Percentiles rank a stretch among this genome's conserved stretches.
Conservation (phyloP, 2,329 filamentous ascomycete genomes). For the Aureobasidium melanogenum region DNA sequence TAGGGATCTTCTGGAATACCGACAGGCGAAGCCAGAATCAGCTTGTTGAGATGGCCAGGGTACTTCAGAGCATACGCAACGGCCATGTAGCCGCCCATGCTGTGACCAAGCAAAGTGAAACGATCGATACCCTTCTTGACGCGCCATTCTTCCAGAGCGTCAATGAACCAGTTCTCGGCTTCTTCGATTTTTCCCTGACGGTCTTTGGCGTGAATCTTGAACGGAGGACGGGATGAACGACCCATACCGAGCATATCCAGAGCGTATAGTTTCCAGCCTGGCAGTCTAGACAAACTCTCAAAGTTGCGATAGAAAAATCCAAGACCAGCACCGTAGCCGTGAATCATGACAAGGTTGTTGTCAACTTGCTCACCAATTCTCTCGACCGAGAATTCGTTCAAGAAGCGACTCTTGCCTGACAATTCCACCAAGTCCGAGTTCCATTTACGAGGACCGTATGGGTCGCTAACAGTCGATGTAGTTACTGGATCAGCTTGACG, state of each 20-base stretch:
- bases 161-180: constrained; percentile 92
- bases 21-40: constrained; percentile 89
- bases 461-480: constrained; percentile 52
- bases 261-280: constrained; percentile 83
- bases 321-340: constrained; percentile 91
- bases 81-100: constrained; percentile 87
- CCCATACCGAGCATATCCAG: constrained; percentile 96
- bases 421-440: constrained; percentile 75
- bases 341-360: constrained; percentile 87
- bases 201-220: constrained; percentile 77
- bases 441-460: constrained; percentile 79
- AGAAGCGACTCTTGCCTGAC: constrained; percentile 71
- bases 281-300: constrained; percentile 68
- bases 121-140: constrained; percentile 79
- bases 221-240: constrained; percentile 72
- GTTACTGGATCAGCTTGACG: constrained; percentile 32
- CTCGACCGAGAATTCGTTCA: constrained; percentile 92
- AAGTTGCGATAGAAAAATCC: constrained; percentile 99
- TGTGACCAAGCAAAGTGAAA: constrained; percentile 90
- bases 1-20: constrained; percentile 93
- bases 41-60: constrained; percentile 85
- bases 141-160: constrained; percentile 94
- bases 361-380: constrained; percentile 68
- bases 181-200: constrained; percentile 72
- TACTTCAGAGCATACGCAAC: constrained; percentile 96